Evolutionary conservation across 2,329 filamentous ascomycete species (phyloP), one percentile per base, ranked within the genome.

Genomic region (Emydomyces testavorans): DNA sequence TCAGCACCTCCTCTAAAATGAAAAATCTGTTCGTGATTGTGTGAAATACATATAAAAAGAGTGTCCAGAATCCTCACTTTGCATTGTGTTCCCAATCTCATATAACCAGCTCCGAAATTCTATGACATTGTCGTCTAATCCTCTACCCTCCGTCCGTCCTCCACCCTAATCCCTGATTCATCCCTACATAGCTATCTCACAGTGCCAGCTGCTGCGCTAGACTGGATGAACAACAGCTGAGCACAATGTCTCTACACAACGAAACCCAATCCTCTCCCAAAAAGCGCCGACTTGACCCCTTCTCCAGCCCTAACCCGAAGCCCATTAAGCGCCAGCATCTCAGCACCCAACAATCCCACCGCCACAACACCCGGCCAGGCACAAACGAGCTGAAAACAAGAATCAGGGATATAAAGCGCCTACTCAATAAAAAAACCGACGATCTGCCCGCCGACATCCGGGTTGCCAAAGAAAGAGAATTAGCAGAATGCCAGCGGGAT

Each of bases 401-500:
- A 20, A 76, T 80, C 51, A 74, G 77, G 34, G 71, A 76, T 54
- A 62, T 78, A 31, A 72, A 67, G 52, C 71, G 77, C 6, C 64
- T 77, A 0, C 68, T 80, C 24, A 48, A 29, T 11, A 49, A 51
- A 23, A 43, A 66, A 48, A 60, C 64, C 5, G 61, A 65, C 13
- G 67, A 71, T 31, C 65, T 81, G 47, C 73, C 76, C 2, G 73
- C 75, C 18, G 72, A 75, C 54, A 67, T 75, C 15, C 69, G 75
- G 28, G 67, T 78, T 29, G 70, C 77, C 50, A 75, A 78, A 54
- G 78, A 81, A 60, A 71, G 78, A 37, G 78, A 78, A 41, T 59
- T 82, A 20, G 68, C 68, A 48, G 73, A 71, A 1, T 75, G 75
- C 48, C 67, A 78, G 57, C 70, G 72, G 45, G 78, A 81, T 53